Evolutionary conservation across 805 yeast genomes (phyloP).

Genomic region (Candida golubevii): DNA sequence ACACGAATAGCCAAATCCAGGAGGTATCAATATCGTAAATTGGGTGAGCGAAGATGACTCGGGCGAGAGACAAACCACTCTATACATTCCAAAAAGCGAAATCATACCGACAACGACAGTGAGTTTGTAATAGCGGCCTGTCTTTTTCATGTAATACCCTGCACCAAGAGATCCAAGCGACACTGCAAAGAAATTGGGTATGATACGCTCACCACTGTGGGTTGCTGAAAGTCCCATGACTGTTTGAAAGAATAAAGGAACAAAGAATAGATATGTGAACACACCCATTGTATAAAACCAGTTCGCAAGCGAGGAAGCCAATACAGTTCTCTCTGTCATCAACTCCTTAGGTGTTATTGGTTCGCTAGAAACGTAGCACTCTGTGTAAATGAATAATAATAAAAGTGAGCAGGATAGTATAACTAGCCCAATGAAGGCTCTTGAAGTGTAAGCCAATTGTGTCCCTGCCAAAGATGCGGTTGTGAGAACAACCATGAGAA

Average conservation of each 20-base stretch:
- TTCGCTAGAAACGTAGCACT: slow-evolving; percentile 48
- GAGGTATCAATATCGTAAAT: slow-evolving; percentile 42
- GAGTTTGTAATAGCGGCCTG: slow-evolving; percentile 59
- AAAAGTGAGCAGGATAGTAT: slow-evolving; percentile 31
- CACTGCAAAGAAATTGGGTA: slow-evolving; percentile 67
- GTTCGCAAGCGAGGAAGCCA: slow-evolving; percentile 62
- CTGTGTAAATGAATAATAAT: slow-evolving; percentile 47
- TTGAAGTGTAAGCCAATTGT: slow-evolving; percentile 45
- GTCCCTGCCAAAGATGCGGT: slow-evolving; percentile 67
- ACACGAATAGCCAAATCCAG: slow-evolving; percentile 64
- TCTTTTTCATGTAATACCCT: slow-evolving; percentile 61
- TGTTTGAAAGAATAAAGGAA: slow-evolving; percentile 63
- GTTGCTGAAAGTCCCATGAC: slow-evolving; percentile 52
- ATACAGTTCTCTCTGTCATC: slow-evolving; percentile 53
- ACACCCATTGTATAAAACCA: slow-evolving; percentile 69
- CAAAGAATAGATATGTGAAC: slow-evolving; percentile 59
- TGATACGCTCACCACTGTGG: slow-evolving; percentile 51
- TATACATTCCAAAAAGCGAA: slow-evolving; percentile 44
- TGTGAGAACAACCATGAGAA: slow-evolving; percentile 55
- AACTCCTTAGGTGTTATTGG: slow-evolving; percentile 67
- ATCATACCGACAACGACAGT: slow-evolving; percentile 40
- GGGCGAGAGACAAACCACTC: slow-evolving; percentile 30
- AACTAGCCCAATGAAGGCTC: slow-evolving; percentile 33
- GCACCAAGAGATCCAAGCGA: slow-evolving; percentile 63
- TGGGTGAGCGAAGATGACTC: slow-evolving; percentile 34